Percentiles rank a stretch among this genome's conserved stretches.
phyloP scores from a whole-genome alignment of 2,329 filamentous ascomycete genomes.

The Beauveria asiatica region DNA sequence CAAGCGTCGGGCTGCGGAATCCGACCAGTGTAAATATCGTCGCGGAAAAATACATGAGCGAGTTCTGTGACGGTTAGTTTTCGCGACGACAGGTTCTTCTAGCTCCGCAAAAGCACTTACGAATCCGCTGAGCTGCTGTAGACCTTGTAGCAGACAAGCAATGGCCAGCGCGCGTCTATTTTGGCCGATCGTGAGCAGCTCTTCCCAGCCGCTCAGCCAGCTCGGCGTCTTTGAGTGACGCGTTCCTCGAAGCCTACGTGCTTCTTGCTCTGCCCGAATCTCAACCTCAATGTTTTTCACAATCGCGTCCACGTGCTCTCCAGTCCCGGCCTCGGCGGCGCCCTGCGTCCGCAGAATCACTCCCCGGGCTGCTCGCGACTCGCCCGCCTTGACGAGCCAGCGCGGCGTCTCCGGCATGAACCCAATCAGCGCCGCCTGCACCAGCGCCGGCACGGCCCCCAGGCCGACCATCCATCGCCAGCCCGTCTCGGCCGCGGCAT shows the following conservation, averaged over 20 bases:
- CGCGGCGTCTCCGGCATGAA: conserved; percentile 82
- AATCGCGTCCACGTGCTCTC: conserved; percentile 46
- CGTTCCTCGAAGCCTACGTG: conserved; percentile 27
- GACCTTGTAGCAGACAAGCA: conserved; percentile 75
- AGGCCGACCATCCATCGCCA: conserved; percentile 93
- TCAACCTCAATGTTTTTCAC: conserved; percentile 65
- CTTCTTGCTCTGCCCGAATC: conserved; percentile 59
- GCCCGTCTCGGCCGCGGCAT: conserved; percentile 43
- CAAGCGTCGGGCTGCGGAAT: conserved; percentile 70
- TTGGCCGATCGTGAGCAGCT: conserved; percentile 48
- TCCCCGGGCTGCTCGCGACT: conserved; percentile 49
- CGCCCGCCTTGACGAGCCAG: conserved; percentile 68
- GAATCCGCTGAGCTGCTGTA: conserved; percentile 85
- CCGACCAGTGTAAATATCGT: conserved; percentile 72
- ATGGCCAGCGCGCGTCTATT: conserved; percentile 72
- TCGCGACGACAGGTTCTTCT: neutral
- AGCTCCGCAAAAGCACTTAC: conserved; percentile 33
- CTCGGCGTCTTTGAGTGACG: conserved; percentile 21
- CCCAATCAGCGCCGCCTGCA: conserved; percentile 61
- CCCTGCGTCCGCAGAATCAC: conserved; percentile 62
- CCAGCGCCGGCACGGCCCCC: conserved; percentile 64
- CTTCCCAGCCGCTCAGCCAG: conserved; percentile 40
- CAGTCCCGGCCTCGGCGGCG: conserved; percentile 30
- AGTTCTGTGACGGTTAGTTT: conserved; percentile 47
- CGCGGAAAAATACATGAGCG: conserved; percentile 84